A percentile compares a stretch with the other conserved stretches of the same genome.
phyloP scores from a whole-genome alignment of 768 basidiomycete genomes.

The Termitomyces sp. region DNA sequence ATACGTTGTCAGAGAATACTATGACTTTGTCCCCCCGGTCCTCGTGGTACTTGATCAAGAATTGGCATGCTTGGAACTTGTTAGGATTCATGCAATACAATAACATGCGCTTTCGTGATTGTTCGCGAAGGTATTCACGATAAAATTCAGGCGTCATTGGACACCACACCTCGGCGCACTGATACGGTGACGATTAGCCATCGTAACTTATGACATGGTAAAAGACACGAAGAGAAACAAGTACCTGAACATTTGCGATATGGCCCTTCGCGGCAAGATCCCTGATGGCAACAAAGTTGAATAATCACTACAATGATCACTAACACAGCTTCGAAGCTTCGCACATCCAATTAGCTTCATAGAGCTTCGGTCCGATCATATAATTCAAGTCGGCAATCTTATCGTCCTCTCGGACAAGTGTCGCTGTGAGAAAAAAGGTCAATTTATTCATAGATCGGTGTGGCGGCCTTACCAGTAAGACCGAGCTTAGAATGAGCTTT shows the following conservation, averaged over 20 bases:
- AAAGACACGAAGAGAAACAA: neutral
- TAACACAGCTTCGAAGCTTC: constrained; percentile 11
- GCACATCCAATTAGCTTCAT: constrained; percentile 99
- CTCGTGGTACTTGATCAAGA: constrained; percentile 97
- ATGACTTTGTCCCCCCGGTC: constrained; percentile 98
- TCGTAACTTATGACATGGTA: neutral
- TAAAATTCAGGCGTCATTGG: constrained; percentile 99
- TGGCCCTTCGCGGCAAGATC: constrained; percentile 98
- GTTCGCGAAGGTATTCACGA: constrained; percentile 90
- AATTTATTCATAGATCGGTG: neutral
- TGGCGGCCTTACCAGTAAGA: constrained; percentile 64
- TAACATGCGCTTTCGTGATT: constrained; percentile 90
- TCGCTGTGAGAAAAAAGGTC: constrained; percentile 49
- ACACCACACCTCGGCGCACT: constrained; percentile 99
- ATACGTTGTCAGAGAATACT: constrained; percentile 99
- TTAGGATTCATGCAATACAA: constrained; percentile 99
- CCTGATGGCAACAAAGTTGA: constrained; percentile 24
- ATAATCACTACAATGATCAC: constrained; percentile 11
- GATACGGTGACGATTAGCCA: constrained; percentile 8
- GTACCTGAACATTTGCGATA: constrained; percentile 98
- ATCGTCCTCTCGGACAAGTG: constrained; percentile 97
- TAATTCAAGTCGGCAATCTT: constrained; percentile 98
- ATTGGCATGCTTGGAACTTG: constrained; percentile 99
- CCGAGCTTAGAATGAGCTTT: constrained; percentile 99
- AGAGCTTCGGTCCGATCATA: constrained; percentile 98